These are phyloP conservation scores for Podila minutissima DNA, from an alignment of 192 early-diverging fungal genomes.

Conservation along the genomic window DNA sequence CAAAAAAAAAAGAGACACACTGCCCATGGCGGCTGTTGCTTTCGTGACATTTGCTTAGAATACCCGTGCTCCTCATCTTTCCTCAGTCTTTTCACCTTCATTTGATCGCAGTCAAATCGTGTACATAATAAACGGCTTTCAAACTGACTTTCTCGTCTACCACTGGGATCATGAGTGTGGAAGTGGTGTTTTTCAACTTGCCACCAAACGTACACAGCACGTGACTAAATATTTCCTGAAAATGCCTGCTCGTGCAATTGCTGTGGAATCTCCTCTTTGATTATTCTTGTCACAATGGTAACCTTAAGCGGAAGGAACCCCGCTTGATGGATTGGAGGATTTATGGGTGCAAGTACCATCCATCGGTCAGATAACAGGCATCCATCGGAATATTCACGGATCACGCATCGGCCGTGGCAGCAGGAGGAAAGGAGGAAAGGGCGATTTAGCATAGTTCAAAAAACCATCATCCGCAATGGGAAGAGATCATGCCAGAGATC, in stretches of 20 bases:
- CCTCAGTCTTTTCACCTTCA: background rate
- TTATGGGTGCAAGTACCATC: background rate
- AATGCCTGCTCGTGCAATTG: background rate
- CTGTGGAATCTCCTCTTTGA: slow-evolving; percentile 4
- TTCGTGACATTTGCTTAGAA: background rate
- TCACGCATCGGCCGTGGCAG: background rate
- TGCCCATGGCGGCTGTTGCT: background rate
- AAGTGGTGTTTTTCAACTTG: background rate
- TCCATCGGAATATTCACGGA: background rate
- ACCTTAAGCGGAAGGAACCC: background rate
- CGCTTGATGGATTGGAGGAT: background rate
- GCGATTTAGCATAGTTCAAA: background rate
- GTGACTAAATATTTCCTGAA: background rate
- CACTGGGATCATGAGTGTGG: too few relatives aligned
- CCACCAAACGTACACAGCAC: too few relatives aligned
- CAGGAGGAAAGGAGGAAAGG: too few relatives aligned
- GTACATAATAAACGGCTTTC: background rate
- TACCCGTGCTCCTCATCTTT: background rate
- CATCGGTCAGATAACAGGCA: background rate
- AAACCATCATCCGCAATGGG: too few relatives aligned
- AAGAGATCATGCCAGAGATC: too few relatives aligned
- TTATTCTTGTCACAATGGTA: slow-evolving; percentile 6
- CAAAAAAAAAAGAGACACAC: background rate
- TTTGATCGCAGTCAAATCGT: background rate
- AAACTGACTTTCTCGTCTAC: background rate